Evolutionary conservation across 257 asterid species (phyloP), one percentile per base, ranked within the genome.

Genomic region (Striga asiatica): DNA sequence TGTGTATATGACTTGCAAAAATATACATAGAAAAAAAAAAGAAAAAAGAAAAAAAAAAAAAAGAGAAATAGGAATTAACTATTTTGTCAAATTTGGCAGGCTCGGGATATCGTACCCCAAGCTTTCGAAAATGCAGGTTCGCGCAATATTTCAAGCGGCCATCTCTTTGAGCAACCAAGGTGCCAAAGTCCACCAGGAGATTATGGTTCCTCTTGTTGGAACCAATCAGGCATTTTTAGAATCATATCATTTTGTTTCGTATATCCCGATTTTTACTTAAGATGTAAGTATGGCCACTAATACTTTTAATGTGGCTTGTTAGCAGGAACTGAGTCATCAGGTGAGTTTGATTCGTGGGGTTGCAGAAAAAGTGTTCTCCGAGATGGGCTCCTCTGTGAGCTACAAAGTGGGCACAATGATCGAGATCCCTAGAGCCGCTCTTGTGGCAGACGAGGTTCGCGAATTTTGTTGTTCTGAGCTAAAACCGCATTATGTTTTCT

Each of bases 341-440:
- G 84, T 68, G 51, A 75, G 77, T 66, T 56, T 91, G 58, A 64
- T 87, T 34, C 98, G 83, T 14, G 67, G 69, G 0, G 88, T 91
- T 27, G 98, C 95, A 13, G 61, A 76, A 19, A 64, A 75, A 13
- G 94, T 87, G 64, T 91, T 91, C 77, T 67, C 81, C 0, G 95
- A 84, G 72, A 80, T 73, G 91, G 95, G 94, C 1, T 66, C 75
- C 8, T 48, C 93, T 0, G 50, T 91, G 71, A 66, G 27, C 80
- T 87, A 84, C 62, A 87, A 87, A 82, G 94, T 87, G 25, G 98
- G 98, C 20, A 91, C 97, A 64, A 87, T 91, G 98, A 91, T 91
- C 56, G 97, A 91, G 66, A 71, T 91, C 43, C 98, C 98, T 4
- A 74, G 97, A 74, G 98, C 98, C 58, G 95, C 98, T 49, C 72